Conservation (phyloP, 495 filamentous ascomycete genomes). For the Parathielavia hyrcaniae region DNA sequence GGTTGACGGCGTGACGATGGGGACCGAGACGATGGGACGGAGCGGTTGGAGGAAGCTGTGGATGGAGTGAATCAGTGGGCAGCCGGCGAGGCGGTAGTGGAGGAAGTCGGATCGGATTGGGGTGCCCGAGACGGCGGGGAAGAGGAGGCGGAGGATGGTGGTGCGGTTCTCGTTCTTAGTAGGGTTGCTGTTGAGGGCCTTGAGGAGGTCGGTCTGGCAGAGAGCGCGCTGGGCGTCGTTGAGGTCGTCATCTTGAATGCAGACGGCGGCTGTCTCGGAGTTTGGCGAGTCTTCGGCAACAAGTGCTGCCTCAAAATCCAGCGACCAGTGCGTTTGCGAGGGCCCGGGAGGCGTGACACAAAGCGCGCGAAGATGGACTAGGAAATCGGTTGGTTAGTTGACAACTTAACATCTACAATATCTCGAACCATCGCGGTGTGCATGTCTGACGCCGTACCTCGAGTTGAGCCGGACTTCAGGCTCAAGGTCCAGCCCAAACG, state of each 20-base stretch:
- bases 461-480: not conserved
- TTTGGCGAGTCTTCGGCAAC: not conserved
- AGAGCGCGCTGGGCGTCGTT: not conserved
- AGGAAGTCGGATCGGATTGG: constrained; percentile 17
- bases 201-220: constrained; percentile 1
- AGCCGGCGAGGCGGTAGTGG: constrained; percentile 16
- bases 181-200: not conserved
- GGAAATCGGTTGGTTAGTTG: not conserved
- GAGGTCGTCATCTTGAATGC: not conserved
- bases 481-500: not conserved
- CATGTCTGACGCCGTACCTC: no score
- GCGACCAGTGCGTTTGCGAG: constrained; percentile 3
- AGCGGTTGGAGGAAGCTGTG: constrained; percentile 15
- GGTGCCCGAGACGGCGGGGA: constrained; percentile 9
- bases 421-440: no score
- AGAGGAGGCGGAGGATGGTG: constrained; percentile 9
- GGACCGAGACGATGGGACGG: constrained; percentile 5
- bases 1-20: not conserved
- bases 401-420: no score
- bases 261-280: not conserved
- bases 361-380: constrained; percentile 2
- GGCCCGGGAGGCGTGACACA: not conserved
- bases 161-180: not conserved
- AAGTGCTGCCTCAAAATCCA: constrained; percentile 5
- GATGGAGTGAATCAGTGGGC: constrained; percentile 1